Conservation (phyloP, 2,329 filamentous ascomycete genomes). For the Penicillium crustosum region DNA sequence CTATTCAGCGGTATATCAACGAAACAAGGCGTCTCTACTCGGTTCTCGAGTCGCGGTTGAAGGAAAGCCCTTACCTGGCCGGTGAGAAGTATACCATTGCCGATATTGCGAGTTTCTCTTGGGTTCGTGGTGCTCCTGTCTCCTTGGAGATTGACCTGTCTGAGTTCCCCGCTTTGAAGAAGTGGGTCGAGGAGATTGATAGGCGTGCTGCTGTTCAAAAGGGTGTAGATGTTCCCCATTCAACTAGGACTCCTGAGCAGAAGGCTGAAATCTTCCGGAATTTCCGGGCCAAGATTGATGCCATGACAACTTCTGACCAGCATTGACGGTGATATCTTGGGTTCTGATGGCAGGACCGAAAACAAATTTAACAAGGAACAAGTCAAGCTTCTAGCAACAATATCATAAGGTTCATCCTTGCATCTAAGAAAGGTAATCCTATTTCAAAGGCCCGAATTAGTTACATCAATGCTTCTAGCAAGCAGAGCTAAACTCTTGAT, state of each 20-base stretch:
- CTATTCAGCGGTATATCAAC: slow-evolving; percentile 49
- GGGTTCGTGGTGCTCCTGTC: slow-evolving; percentile 35
- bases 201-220: slow-evolving; percentile 33
- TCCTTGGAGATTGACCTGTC: slow-evolving; percentile 32
- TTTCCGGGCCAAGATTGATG: slow-evolving; percentile 23
- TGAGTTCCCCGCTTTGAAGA: slow-evolving; percentile 35
- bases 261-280: slow-evolving; percentile 13
- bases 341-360: background rate
- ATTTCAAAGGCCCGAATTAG: too few relatives aligned
- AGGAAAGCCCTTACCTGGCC: slow-evolving; percentile 45
- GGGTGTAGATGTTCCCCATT: slow-evolving; percentile 21
- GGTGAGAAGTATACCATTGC: slow-evolving; percentile 51
- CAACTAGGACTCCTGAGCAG: slow-evolving; percentile 15
- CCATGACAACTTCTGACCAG: slow-evolving; percentile 23
- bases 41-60: slow-evolving; percentile 47
- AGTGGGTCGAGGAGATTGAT: slow-evolving; percentile 32
- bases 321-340: slow-evolving; percentile 6
- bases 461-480: background rate
- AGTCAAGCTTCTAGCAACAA: background rate
- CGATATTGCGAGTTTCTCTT: slow-evolving; percentile 49
- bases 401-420: background rate
- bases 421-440: background rate
- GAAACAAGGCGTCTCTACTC: slow-evolving; percentile 51
- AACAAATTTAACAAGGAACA: background rate
- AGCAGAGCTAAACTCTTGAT: background rate